These are phyloP conservation scores for Rhodotorula sp. DNA, from an alignment of 1,284 basidiomycete genomes.

Conservation along the genomic window DNA sequence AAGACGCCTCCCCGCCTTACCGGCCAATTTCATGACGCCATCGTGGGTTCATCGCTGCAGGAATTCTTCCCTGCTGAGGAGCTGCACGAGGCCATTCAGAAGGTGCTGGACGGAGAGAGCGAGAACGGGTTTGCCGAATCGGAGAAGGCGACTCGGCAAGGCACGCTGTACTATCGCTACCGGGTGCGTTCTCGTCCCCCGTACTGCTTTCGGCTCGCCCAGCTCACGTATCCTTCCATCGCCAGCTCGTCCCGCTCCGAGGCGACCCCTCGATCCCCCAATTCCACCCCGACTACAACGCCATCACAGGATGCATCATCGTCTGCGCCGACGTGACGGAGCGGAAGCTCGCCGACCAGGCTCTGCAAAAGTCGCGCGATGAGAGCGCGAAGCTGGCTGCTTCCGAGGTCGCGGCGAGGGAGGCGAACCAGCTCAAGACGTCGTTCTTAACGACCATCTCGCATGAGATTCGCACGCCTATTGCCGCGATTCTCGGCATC, in stretches of 20 bases:
- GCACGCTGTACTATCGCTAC: constrained; percentile 5
- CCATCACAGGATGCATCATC: constrained; percentile 48
- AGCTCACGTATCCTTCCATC: neutral
- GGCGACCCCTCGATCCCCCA: constrained; percentile 20
- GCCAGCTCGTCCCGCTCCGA: constrained; percentile 22
- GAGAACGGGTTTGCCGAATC: neutral
- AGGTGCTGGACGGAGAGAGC: constrained; percentile 17
- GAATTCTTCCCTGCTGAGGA: constrained; percentile 2
- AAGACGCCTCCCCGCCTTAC: neutral
- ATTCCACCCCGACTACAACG: constrained; percentile 10
- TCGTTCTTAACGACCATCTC: constrained; percentile 46
- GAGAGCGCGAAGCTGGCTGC: constrained; percentile 47
- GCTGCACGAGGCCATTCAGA: constrained; percentile 1
- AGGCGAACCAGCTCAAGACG: constrained; percentile 50
- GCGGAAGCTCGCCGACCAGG: constrained; percentile 44
- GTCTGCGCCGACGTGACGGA: constrained; percentile 48
- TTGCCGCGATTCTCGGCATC: constrained; percentile 39
- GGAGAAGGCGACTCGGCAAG: neutral
- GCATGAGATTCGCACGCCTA: constrained; percentile 34
- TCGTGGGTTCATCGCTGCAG: neutral
- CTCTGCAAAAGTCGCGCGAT: constrained; percentile 44
- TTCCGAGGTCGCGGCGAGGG: constrained; percentile 49
- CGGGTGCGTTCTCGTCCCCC: constrained; percentile 13
- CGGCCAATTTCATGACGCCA: neutral
- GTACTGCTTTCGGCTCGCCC: no score